Base-by-base conservation (phyloP, 768 basidiomycete species). In the Auricularia cornea region DNA sequence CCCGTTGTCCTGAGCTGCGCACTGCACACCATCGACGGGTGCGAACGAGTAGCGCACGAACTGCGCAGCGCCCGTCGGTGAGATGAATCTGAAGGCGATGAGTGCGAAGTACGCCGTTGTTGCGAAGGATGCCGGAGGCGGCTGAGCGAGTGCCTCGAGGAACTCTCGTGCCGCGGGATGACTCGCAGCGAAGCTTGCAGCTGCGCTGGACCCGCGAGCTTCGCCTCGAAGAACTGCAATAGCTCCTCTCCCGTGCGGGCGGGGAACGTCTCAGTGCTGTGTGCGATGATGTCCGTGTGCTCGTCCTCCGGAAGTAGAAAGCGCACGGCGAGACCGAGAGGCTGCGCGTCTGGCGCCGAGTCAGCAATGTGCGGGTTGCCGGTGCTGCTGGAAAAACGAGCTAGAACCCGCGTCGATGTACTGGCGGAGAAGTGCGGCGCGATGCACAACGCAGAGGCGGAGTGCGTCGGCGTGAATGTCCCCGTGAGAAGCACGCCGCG, bases 251-350 rank as follows among this genome's bases (percentile, higher is more conserved):
- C 68, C 14, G 64, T 67, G 29, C 62, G 61, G 1, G 59, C 54
- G 12, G 68, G 68, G 66, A 68, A 68, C n/a, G 56, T 56, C 18
- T 61, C 62, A 3, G 66, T 65, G 18, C 64, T 63, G 33, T 68
- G 68, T 26, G 66, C 52, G 64, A 68, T 54, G 66, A 68, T 68
- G 59, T 68, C 68, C 18, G 68, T 68, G 59, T 68, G 68, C 12
- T 31, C 32, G 31, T 60, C 59, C 14, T 61, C 38, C 18, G 59
- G 64, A 23, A 65, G 60, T 14, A 31, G 8, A 62, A 68, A 68
- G 16, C 68, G 64, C 18, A 67, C 33, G 28, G 66, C 66, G 11
- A 68, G 59, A 2, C 68, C 68, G 30, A 64, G 66, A 16, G 68
- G 68, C 38, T 68, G 65, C 31, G 57, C 64, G 44, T 67, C 67